Conservation (phyloP, 1,284 basidiomycete species). For the Cutaneotrichosporon cyanovorans region DNA sequence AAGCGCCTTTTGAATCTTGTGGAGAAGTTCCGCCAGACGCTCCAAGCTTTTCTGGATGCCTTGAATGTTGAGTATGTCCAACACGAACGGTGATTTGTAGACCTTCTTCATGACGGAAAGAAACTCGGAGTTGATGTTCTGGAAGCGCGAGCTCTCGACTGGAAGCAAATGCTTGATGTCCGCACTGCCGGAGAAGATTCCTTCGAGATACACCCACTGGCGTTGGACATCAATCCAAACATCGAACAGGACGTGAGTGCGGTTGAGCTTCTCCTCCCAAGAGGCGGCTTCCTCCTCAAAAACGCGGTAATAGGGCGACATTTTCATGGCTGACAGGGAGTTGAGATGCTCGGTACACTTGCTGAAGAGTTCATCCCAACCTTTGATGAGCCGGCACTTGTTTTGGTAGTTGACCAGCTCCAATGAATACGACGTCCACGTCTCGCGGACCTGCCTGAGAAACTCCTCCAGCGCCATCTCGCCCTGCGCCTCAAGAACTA, state of each 20-base stretch:
- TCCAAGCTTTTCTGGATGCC: slow-evolving; percentile 96
- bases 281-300: slow-evolving; percentile 89
- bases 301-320: slow-evolving; percentile 94
- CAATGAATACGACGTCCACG: slow-evolving; percentile 90
- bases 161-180: slow-evolving; percentile 98
- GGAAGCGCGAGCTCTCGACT: slow-evolving; percentile 92
- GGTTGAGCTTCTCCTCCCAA: slow-evolving; percentile 92
- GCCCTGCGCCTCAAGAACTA: slow-evolving; percentile 95
- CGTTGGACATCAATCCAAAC: slow-evolving; percentile 99
- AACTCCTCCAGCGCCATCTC: slow-evolving; percentile 96
- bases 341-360: slow-evolving; percentile 96
- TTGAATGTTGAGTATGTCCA: slow-evolving; percentile 94
- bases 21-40: slow-evolving; percentile 87
- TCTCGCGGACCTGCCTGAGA: slow-evolving; percentile 90
- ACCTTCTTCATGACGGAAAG: slow-evolving; percentile 99
- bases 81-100: slow-evolving; percentile 94
- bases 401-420: slow-evolving; percentile 98
- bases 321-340: slow-evolving; percentile 91
- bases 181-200: slow-evolving; percentile 97
- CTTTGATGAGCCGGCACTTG: slow-evolving; percentile 91
- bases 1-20: slow-evolving; percentile 98
- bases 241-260: slow-evolving; percentile 92
- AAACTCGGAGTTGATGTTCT: slow-evolving; percentile 98
- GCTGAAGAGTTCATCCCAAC: slow-evolving; percentile 96
- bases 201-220: slow-evolving; percentile 99